Percentiles rank a stretch among this genome's conserved stretches.
Evolutionary conservation across 148 eudicot genomes (phyloP).

Genomic region (Nepenthes mirabilis): DNA sequence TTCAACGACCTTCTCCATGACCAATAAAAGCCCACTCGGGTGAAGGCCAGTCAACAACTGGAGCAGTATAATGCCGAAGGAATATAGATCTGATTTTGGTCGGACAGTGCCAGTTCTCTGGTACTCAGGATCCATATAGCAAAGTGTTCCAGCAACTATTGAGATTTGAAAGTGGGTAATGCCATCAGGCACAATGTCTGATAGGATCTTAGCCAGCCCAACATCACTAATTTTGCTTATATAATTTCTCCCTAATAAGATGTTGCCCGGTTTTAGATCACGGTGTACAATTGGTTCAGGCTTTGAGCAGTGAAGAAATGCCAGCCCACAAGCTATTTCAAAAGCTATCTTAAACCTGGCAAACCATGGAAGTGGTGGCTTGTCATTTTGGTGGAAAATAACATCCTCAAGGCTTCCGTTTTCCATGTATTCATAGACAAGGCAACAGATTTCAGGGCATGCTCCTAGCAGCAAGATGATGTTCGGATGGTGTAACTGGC

Average conservation of each 20-base stretch:
- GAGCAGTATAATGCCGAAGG: conserved; percentile 60
- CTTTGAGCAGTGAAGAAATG: conserved; percentile 60
- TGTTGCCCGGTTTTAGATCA: conserved; percentile 70
- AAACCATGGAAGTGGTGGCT: conserved; percentile 51
- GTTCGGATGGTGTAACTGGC: conserved; percentile 66
- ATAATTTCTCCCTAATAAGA: conserved; percentile 41
- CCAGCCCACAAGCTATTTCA: conserved; percentile 66
- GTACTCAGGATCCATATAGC: conserved; percentile 73
- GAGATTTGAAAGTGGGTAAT: conserved; percentile 49
- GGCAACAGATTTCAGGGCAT: conserved; percentile 64
- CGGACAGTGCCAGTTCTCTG: conserved; percentile 73
- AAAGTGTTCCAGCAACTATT: conserved; percentile 47
- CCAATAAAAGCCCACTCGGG: conserved; percentile 49
- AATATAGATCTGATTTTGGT: conserved; percentile 72
- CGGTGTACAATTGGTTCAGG: conserved; percentile 62
- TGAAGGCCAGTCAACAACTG: conserved; percentile 50
- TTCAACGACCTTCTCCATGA: conserved; percentile 46
- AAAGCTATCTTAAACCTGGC: conserved; percentile 54
- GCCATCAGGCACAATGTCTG: conserved; percentile 44
- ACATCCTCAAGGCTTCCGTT: conserved; percentile 64
- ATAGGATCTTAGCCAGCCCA: conserved; percentile 57
- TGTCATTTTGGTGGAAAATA: conserved; percentile 18
- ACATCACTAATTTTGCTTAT: conserved; percentile 68
- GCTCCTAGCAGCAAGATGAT: conserved; percentile 73
- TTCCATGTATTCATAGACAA: conserved; percentile 70